Evolutionary conservation across 306 rosid species (phyloP).

Genomic region (Medicago ruthenica): DNA sequence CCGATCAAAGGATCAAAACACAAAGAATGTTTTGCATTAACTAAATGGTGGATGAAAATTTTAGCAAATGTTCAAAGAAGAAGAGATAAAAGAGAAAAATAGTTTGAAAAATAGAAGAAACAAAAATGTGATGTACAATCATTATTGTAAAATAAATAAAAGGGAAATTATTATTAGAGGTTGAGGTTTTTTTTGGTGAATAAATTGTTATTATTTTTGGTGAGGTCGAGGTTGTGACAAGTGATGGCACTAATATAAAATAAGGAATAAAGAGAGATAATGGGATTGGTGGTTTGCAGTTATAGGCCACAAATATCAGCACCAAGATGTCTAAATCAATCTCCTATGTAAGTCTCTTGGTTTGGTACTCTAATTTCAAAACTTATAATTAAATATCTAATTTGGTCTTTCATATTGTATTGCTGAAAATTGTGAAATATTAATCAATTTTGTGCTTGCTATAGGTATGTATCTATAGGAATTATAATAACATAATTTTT

Average conservation of each 20-base stretch:
- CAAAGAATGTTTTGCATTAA: slow-evolving; percentile 8
- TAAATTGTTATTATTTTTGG: neutral
- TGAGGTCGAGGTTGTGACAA: slow-evolving; percentile 30
- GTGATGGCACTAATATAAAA: neutral
- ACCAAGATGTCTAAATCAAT: slow-evolving; percentile 6
- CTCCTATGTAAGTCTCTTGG: neutral
- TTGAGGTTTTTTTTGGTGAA: neutral
- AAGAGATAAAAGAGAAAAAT: neutral
- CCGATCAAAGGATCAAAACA: slow-evolving; percentile 27
- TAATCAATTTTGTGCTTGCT: no score
- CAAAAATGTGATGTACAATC: neutral
- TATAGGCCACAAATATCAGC: slow-evolving; percentile 32
- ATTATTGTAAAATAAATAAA: slow-evolving; percentile 4
- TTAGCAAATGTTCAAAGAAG: neutral
- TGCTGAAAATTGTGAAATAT: no score
- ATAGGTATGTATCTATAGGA: no score
- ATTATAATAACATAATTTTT: no score
- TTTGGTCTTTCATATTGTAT: neutral
- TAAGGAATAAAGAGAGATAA: neutral
- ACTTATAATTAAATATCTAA: neutral
- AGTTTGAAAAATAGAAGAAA: slow-evolving; percentile 9
- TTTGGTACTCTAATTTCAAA: neutral
- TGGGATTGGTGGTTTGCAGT: slow-evolving; percentile 29
- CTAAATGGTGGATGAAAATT: neutral
- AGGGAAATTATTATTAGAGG: slow-evolving; percentile 4